Conservation (phyloP, 2,329 filamentous ascomycete genomes). For the Furcasterigmium furcatum region DNA sequence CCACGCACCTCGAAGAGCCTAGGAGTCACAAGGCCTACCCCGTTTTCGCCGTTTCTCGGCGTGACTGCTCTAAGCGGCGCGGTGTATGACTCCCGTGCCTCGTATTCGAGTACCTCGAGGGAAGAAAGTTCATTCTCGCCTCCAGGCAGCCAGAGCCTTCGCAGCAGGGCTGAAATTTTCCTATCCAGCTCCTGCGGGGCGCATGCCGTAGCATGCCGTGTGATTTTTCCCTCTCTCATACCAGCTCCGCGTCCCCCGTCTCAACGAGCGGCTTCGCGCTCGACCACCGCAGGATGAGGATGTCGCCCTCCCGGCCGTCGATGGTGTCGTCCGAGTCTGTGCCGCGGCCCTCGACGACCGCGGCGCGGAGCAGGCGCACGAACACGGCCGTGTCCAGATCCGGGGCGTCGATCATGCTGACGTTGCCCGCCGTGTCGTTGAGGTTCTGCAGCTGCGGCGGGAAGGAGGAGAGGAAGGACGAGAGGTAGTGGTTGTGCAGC, state of each 20-base stretch:
- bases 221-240: slow-evolving; percentile 34
- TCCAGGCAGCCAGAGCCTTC: no score
- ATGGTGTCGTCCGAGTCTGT: slow-evolving; percentile 61
- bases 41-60: no score
- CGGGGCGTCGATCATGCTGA: slow-evolving; percentile 88
- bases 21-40: no score
- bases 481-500: slow-evolving; percentile 78
- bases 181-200: no score
- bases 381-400: slow-evolving; percentile 85
- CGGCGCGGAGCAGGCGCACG: slow-evolving; percentile 65
- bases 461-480: slow-evolving; percentile 81
- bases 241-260: slow-evolving; percentile 53
- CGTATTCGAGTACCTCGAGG: no score
- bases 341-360: slow-evolving; percentile 55
- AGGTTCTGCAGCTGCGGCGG: slow-evolving; percentile 76
- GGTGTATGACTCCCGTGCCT: no score
- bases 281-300: slow-evolving; percentile 70
- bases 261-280: slow-evolving; percentile 64
- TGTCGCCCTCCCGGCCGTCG: slow-evolving; percentile 57
- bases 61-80: no score
- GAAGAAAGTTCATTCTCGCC: no score
- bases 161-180: no score
- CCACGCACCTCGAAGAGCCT: no score
- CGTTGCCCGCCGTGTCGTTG: slow-evolving; percentile 85
- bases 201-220: no score